Evolutionary conservation across 2,329 filamentous ascomycete genomes (phyloP).

Genomic region (Ophidiomyces ophidiicola): DNA sequence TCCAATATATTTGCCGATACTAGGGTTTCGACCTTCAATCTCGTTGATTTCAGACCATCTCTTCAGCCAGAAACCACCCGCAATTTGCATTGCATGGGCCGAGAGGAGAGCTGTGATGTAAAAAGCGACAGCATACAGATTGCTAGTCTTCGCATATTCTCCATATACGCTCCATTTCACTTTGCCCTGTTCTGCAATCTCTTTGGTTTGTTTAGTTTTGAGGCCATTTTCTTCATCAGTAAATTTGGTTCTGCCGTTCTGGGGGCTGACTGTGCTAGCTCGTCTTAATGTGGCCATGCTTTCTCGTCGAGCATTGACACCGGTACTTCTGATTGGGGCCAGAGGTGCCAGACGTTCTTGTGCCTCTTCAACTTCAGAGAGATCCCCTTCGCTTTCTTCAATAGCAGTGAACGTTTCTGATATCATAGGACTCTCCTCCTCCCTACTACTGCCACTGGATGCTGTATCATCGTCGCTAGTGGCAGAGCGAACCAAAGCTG

Average conservation of each 20-base stretch:
- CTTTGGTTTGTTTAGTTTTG: conserved; percentile 76
- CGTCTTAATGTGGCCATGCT: conserved; percentile 75
- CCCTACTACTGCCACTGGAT: conserved; percentile 40
- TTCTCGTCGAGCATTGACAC: conserved; percentile 46
- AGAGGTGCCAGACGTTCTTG: conserved; percentile 67
- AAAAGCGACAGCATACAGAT: conserved; percentile 66
- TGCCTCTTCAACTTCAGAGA: conserved; percentile 44
- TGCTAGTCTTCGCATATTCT: conserved; percentile 92
- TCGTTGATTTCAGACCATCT: conserved; percentile 77
- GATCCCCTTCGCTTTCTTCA: conserved; percentile 35
- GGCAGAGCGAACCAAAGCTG: conserved; percentile 67
- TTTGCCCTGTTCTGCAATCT: conserved; percentile 85
- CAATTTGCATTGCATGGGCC: conserved; percentile 71
- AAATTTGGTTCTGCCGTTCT: conserved; percentile 69
- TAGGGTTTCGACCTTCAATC: conserved; percentile 51
- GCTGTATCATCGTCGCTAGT: conserved; percentile 39
- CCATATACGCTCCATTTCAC: conserved; percentile 94
- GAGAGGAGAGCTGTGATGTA: conserved; percentile 67
- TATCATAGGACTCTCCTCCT: conserved; percentile 58
- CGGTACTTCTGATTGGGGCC: conserved; percentile 56
- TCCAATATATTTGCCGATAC: conserved; percentile 82
- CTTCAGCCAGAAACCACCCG: conserved; percentile 85
- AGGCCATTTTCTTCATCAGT: conserved; percentile 63
- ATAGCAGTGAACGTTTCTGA: conserved; percentile 43
- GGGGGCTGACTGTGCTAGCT: conserved; percentile 84